Base-by-base conservation (phyloP, 1,284 basidiomycete genomes). In the Agroathelia rolfsii region DNA sequence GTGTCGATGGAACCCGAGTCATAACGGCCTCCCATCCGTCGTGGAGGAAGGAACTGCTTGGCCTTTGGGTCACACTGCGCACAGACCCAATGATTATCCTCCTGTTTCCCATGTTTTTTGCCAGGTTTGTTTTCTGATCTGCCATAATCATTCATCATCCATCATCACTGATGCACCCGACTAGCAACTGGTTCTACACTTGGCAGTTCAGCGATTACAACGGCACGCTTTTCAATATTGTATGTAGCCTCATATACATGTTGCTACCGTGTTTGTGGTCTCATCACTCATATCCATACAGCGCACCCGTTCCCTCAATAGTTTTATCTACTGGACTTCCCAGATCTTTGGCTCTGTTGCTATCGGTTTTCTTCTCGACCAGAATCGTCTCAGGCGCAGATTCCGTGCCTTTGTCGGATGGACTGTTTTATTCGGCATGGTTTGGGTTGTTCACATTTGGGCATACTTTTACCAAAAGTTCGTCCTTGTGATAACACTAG, bases 121-220 rank as follows among this genome's bases (percentile, higher is more conserved):
- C 76, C 4, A 76, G n/a, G n/a, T n/a, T n/a, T n/a, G n/a, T n/a
- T n/a, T n/a, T n/a, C n/a, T n/a, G n/a, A n/a, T n/a, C n/a, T n/a
- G n/a, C n/a, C n/a, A n/a, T n/a, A n/a, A n/a, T n/a, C n/a, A n/a
- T n/a, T n/a, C n/a, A n/a, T n/a, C n/a, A n/a, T n/a, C n/a, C n/a
- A n/a, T n/a, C n/a, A n/a, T n/a, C n/a, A n/a, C n/a, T n/a, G n/a
- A n/a, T n/a, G n/a, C n/a, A n/a, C n/a, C n/a, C n/a, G n/a, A n/a
- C n/a, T 6, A 48, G 75, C 28, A 84, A 84, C 51, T 85, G 78
- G 69, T 83, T 83, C 52, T 81, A 83, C 46, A 74, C 76, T 8
- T 80, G 76, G 75, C 76, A 78, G 49, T 79, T 79, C 52, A 78
- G 75, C 43, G 73, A 69, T 36, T 79, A 62, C 55, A 79, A 79